Evolutionary conservation across 2,329 filamentous ascomycete genomes (phyloP).

Genomic region (Arachnomyces sp.): DNA sequence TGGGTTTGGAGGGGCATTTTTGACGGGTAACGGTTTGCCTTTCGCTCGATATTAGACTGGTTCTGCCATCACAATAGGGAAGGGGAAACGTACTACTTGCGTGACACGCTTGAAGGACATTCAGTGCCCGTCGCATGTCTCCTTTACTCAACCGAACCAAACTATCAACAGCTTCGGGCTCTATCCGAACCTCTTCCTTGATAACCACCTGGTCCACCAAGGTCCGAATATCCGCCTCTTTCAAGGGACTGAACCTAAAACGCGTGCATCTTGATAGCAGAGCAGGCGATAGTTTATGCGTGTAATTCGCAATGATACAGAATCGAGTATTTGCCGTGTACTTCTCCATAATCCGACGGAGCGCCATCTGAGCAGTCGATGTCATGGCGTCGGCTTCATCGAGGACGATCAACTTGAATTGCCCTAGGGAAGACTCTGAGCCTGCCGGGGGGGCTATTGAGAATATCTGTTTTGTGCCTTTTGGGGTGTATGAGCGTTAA

Average conservation of each 20-base stretch:
- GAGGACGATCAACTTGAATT: constrained; percentile 91
- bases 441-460: constrained; percentile 45
- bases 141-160: constrained; percentile 83
- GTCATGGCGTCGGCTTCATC: constrained; percentile 99
- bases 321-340: constrained; percentile 97
- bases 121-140: constrained; percentile 90
- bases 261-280: constrained; percentile 87
- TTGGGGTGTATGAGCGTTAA: not conserved
- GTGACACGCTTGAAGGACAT: constrained; percentile 93
- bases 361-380: constrained; percentile 94
- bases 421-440: constrained; percentile 50
- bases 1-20: constrained; percentile 50
- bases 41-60: constrained; percentile 8
- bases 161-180: constrained; percentile 68
- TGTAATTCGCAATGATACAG: constrained; percentile 98
- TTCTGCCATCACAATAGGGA: not conserved
- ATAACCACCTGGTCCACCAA: constrained; percentile 84
- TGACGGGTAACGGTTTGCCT: constrained; percentile 61
- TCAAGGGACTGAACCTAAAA: constrained; percentile 89
- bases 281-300: constrained; percentile 91
- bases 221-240: constrained; percentile 73
- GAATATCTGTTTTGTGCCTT: constrained; percentile 91
- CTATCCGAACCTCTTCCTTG: constrained; percentile 78
- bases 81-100: constrained; percentile 61
- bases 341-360: constrained; percentile 96